Evolutionary conservation across 805 yeast genomes (phyloP).

Genomic region (Candida vartiovaarae): DNA sequence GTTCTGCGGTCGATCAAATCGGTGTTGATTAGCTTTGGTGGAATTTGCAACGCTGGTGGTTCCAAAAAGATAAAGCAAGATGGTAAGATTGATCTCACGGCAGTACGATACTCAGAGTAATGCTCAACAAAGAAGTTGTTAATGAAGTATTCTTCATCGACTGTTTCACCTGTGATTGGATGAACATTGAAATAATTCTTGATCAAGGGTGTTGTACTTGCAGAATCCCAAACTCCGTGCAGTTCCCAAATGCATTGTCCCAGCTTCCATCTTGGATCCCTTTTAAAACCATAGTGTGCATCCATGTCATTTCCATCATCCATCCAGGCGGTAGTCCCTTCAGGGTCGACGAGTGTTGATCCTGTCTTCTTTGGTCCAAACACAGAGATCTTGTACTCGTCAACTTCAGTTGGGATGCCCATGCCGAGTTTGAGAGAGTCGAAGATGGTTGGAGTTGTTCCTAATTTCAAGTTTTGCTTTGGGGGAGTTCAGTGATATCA

Average conservation of each 20-base stretch:
- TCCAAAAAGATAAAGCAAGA: slow-evolving; percentile 59
- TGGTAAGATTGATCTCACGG: slow-evolving; percentile 39
- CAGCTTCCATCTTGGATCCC: slow-evolving; percentile 57
- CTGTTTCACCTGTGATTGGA: slow-evolving; percentile 30
- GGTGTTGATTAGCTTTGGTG: slow-evolving; percentile 53
- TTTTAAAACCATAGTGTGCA: slow-evolving; percentile 58
- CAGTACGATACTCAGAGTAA: slow-evolving; percentile 42
- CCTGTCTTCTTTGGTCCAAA: slow-evolving; percentile 74
- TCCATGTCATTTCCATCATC: slow-evolving; percentile 45
- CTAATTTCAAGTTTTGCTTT: slow-evolving; percentile 61
- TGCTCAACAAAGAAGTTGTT: slow-evolving; percentile 60
- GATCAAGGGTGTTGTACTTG: slow-evolving; percentile 29
- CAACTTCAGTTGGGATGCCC: slow-evolving; percentile 67
- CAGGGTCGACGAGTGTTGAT: slow-evolving; percentile 50
- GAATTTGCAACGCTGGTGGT: slow-evolving; percentile 73
- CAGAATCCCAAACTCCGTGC: slow-evolving; percentile 67
- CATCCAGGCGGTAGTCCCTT: slow-evolving; percentile 68
- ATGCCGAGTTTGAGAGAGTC: slow-evolving; percentile 71
- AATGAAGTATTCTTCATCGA: slow-evolving; percentile 50
- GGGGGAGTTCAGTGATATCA: slow-evolving; percentile 45
- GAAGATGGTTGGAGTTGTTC: slow-evolving; percentile 77
- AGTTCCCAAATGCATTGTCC: slow-evolving; percentile 80
- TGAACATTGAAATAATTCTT: slow-evolving; percentile 46
- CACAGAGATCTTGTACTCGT: slow-evolving; percentile 58
- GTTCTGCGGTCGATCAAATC: slow-evolving; percentile 54